A percentile compares a stretch with the other conserved stretches of the same genome.
These are phyloP conservation scores for Aureoboletus auriporus DNA, from an alignment of 768 basidiomycete genomes.

Conservation along the genomic window DNA sequence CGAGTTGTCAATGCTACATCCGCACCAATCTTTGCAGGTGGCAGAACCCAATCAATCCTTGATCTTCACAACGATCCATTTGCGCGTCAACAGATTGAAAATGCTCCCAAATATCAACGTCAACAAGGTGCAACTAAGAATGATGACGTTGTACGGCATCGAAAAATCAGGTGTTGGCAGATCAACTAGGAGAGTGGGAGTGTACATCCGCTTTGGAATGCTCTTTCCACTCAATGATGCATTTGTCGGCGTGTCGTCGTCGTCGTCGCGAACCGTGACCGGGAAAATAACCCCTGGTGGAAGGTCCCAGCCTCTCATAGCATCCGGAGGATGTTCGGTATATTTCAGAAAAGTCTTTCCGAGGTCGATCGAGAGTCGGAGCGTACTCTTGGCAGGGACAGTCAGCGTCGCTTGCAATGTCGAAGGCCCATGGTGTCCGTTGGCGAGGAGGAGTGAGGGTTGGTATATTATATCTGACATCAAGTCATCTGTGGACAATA, in stretches of 20 bases:
- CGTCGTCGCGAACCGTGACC: neutral
- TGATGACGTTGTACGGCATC: conserved; percentile 99
- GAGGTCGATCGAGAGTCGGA: conserved; percentile 69
- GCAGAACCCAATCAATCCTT: conserved; percentile 13
- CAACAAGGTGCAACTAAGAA: conserved; percentile 87
- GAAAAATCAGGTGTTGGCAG: conserved; percentile 99
- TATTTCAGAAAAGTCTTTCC: conserved; percentile 85
- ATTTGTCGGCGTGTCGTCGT: neutral
- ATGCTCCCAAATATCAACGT: conserved; percentile 92
- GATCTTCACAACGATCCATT: conserved; percentile 59
- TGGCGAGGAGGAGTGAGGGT: conserved; percentile 29
- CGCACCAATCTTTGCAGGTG: no score
- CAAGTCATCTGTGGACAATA: conserved; percentile 47
- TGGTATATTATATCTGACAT: conserved; percentile 62
- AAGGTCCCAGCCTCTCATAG: conserved; percentile 91
- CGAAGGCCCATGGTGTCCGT: conserved; percentile 40
- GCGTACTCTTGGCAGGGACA: conserved; percentile 63
- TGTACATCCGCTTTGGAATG: conserved; percentile 57
- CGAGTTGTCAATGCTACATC: no score
- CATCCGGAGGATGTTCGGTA: conserved; percentile 94
- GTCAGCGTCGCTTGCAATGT: conserved; percentile 67
- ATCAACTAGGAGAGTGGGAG: conserved; percentile 77
- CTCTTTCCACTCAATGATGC: neutral
- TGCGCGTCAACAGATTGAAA: conserved; percentile 82
- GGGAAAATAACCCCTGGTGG: conserved; percentile 78